A percentile compares a stretch with the other conserved stretches of the same genome.
phyloP scores from a whole-genome alignment of 805 yeast species.

The Isabelozyma gotoi region DNA sequence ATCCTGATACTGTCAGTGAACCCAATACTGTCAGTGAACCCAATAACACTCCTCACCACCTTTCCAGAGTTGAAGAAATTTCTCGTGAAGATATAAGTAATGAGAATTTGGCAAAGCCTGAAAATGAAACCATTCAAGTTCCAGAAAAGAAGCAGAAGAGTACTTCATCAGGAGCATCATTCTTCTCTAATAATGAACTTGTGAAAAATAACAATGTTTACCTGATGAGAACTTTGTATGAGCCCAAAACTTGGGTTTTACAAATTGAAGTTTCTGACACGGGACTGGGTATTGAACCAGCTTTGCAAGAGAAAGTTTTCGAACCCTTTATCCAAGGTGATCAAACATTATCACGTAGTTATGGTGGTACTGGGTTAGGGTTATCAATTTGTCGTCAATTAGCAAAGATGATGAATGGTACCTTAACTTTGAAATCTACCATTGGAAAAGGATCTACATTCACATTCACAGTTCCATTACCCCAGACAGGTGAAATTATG shows the following conservation, averaged over 20 bases:
- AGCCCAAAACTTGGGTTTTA: slow-evolving; percentile 53
- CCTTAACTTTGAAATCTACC: slow-evolving; percentile 67
- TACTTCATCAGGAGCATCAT: slow-evolving; percentile 5
- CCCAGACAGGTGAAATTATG: slow-evolving; percentile 58
- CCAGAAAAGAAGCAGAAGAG: neutral
- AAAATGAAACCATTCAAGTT: too few relatives aligned
- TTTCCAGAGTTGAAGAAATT: neutral
- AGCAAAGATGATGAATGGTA: slow-evolving; percentile 88
- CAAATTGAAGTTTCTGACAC: slow-evolving; percentile 82
- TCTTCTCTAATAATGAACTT: slow-evolving; percentile 24
- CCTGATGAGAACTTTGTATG: slow-evolving; percentile 32
- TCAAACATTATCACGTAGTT: slow-evolving; percentile 84
- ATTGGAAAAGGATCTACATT: slow-evolving; percentile 86
- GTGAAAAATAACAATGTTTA: slow-evolving; percentile 35
- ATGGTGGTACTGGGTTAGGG: slow-evolving; percentile 97
- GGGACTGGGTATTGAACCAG: slow-evolving; percentile 91
- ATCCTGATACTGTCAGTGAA: neutral
- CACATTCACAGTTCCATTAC: slow-evolving; percentile 73
- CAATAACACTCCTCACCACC: neutral
- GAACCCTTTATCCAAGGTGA: slow-evolving; percentile 98
- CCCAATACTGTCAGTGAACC: neutral
- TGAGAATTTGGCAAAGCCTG: neutral
- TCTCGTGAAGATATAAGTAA: neutral
- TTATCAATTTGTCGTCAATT: slow-evolving; percentile 85
- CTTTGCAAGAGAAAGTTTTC: slow-evolving; percentile 79